phyloP scores from a whole-genome alignment of 495 filamentous ascomycete genomes.

The Xylaria bambusicola region DNA sequence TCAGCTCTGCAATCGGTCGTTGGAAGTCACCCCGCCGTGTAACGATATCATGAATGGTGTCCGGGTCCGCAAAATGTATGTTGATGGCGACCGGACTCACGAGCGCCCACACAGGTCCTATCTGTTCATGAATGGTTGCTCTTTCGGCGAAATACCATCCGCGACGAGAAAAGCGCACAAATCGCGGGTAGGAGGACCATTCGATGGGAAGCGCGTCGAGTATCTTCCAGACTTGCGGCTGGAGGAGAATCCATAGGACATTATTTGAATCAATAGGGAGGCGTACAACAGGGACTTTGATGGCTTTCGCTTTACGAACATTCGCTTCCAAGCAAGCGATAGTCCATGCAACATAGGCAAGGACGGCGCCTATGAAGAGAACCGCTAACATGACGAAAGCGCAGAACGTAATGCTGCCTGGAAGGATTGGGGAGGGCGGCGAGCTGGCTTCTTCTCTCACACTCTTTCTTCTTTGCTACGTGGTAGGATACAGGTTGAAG shows the following conservation, averaged over 20 bases:
- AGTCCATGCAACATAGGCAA: constrained; percentile 18
- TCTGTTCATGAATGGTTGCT: background rate
- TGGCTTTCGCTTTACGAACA: constrained; percentile 11
- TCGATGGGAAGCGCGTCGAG: constrained; percentile 15
- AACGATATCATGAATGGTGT: constrained; percentile 17
- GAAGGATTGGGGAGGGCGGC: no score
- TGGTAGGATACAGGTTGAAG: no score
- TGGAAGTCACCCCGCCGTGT: constrained; percentile 17
- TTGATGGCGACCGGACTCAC: constrained; percentile 16
- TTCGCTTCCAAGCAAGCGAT: constrained; percentile 18
- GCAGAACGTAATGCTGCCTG: no score
- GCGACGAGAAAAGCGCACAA: constrained; percentile 23
- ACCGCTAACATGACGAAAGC: no score
- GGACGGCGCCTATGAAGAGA: background rate
- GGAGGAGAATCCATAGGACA: constrained; percentile 19
- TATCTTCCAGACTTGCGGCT: constrained; percentile 22
- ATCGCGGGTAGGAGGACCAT: constrained; percentile 19
- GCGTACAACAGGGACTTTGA: constrained; percentile 20
- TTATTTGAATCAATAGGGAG: constrained; percentile 25
- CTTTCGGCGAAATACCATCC: constrained; percentile 24
- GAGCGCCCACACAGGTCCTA: constrained; percentile 26
- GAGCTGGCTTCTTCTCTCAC: no score
- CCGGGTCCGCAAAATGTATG: constrained; percentile 22
- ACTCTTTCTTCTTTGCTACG: no score
- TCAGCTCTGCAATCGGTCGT: constrained; percentile 16